These are phyloP conservation scores for Exophiala spinifera DNA, from an alignment of 2,329 filamentous ascomycete genomes.

Conservation along the genomic window DNA sequence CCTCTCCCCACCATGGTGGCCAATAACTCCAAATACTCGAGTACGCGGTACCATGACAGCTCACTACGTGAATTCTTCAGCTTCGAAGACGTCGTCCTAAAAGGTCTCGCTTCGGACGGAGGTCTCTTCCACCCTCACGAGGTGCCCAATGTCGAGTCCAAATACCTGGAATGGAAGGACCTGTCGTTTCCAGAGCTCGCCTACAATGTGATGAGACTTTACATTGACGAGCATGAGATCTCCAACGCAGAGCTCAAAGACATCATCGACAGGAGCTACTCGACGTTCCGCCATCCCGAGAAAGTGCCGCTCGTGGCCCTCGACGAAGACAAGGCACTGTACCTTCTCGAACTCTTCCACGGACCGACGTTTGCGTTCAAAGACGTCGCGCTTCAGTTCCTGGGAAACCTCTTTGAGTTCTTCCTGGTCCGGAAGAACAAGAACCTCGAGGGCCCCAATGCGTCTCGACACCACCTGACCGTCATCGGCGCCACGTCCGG, in stretches of 20 bases:
- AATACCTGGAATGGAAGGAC: slow-evolving; percentile 73
- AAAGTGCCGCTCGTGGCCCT: slow-evolving; percentile 78
- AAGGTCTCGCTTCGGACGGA: slow-evolving; percentile 80
- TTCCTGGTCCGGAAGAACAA: slow-evolving; percentile 46
- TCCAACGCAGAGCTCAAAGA: slow-evolving; percentile 73
- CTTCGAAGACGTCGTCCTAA: slow-evolving; percentile 87
- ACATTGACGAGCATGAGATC: slow-evolving; percentile 81
- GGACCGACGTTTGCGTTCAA: slow-evolving; percentile 95
- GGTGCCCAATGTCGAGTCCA: slow-evolving; percentile 62
- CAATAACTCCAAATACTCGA: slow-evolving; percentile 25
- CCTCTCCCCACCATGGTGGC: slow-evolving; percentile 11
- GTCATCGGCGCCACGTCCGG: slow-evolving; percentile 85
- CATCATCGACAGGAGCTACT: slow-evolving; percentile 81
- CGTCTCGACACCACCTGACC: slow-evolving; percentile 73
- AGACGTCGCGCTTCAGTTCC: slow-evolving; percentile 86
- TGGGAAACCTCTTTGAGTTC: slow-evolving; percentile 78
- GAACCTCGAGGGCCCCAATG: slow-evolving; percentile 34
- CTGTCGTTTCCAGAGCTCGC: slow-evolving; percentile 78
- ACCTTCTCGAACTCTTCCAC: slow-evolving; percentile 92
- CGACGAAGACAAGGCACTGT: slow-evolving; percentile 66
- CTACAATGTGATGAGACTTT: slow-evolving; percentile 79
- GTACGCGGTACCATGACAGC: slow-evolving; percentile 15
- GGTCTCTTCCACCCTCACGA: slow-evolving; percentile 86
- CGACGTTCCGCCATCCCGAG: slow-evolving; percentile 77
- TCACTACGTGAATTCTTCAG: slow-evolving; percentile 58